Percentiles rank a stretch among this genome's conserved stretches.
Evolutionary conservation across 148 eudicot genomes (phyloP).

Genomic region (Silene conica): DNA sequence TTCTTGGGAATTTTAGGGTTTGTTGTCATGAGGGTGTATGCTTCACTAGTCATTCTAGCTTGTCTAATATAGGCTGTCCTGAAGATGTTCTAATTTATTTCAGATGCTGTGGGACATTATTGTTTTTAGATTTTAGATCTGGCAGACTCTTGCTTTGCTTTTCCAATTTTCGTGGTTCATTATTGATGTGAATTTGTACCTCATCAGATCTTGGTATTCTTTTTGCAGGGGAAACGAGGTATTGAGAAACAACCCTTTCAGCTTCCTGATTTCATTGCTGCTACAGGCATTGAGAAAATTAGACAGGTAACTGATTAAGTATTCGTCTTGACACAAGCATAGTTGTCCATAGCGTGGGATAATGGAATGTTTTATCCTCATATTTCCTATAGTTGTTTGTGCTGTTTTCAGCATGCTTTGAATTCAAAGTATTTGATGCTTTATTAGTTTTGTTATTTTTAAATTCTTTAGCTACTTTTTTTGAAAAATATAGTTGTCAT

Average conservation of each 20-base stretch:
- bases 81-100: conserved; percentile 17
- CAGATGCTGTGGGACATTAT: conserved; percentile 7
- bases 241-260: conserved; percentile 98
- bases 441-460: no score
- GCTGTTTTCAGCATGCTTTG: neutral
- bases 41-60: neutral
- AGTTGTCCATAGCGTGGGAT: neutral
- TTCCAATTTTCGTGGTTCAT: neutral
- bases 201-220: conserved; percentile 32
- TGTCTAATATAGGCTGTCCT: conserved; percentile 23
- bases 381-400: neutral
- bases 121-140: conserved; percentile 10
- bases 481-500: no score
- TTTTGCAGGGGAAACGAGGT: conserved; percentile 95
- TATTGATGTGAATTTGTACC: conserved; percentile 22
- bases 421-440: no score
- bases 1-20: conserved; percentile 6
- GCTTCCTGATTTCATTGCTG: conserved; percentile 99
- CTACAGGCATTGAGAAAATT: conserved; percentile 96
- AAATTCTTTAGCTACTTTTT: no score
- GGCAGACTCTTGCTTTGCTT: neutral
- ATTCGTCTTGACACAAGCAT: neutral
- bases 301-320: conserved; percentile 57
- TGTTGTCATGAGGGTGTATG: conserved; percentile 18
- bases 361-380: neutral